phyloP scores from a whole-genome alignment of 208 protist genomes.

The Wallacemonas sp. region DNA sequence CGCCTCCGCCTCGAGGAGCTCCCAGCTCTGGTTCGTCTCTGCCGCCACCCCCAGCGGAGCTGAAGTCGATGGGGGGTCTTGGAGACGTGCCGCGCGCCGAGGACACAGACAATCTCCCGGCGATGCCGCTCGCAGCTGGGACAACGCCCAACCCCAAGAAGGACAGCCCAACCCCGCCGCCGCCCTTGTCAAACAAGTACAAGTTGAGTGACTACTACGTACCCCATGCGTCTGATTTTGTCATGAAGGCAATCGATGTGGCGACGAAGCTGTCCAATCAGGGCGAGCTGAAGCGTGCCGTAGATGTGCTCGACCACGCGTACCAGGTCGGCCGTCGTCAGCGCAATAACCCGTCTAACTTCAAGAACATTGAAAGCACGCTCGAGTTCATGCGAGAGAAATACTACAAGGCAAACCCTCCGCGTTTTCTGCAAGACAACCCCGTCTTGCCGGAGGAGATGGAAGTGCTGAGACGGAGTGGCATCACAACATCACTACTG shows the following conservation, averaged over 20 bases:
- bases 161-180: neutral
- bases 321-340: constrained; percentile 50
- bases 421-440: constrained; percentile 87
- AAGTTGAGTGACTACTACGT: constrained; percentile 11
- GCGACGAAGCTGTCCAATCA: constrained; percentile 45
- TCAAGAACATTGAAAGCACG: constrained; percentile 58
- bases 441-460: constrained; percentile 69
- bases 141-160: too few species aligned
- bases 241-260: constrained; percentile 69
- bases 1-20: neutral
- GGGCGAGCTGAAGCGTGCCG: constrained; percentile 73
- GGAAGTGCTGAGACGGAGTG: constrained; percentile 71
- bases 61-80: constrained; percentile 3
- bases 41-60: constrained; percentile 2
- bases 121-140: too few species aligned
- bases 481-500: constrained; percentile 61
- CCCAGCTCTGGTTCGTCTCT: neutral
- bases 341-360: constrained; percentile 71
- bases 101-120: too few species aligned
- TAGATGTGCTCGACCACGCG: constrained; percentile 82
- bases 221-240: constrained; percentile 50
- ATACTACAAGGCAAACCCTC: constrained; percentile 51
- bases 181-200: constrained; percentile 19
- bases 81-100: neutral
- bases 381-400: constrained; percentile 59